Evolutionary conservation across 441 rosid genomes (phyloP).

Genomic region (Codiaeum variegatum): DNA sequence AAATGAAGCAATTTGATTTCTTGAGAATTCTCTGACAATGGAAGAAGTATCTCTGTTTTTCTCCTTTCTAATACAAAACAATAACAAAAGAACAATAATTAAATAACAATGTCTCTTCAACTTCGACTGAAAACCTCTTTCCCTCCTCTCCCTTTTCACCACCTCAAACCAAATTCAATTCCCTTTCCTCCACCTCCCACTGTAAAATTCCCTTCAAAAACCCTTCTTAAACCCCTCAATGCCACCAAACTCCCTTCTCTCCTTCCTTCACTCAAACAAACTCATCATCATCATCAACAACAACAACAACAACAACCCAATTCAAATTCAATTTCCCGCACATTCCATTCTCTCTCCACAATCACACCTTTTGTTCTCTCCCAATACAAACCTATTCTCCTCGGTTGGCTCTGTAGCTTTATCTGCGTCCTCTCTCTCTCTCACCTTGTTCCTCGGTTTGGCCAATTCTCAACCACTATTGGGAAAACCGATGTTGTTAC

Average conservation of each 20-base stretch:
- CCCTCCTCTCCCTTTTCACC: constrained; percentile 15
- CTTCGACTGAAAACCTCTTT: constrained; percentile 11
- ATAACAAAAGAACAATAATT: neutral
- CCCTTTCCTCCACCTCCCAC: constrained; percentile 13
- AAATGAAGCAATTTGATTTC: too few relatives aligned
- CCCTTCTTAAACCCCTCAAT: constrained; percentile 31
- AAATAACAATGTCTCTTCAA: constrained; percentile 6
- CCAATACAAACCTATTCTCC: constrained; percentile 50
- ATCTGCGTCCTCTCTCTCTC: constrained; percentile 70
- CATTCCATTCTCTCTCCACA: constrained; percentile 35
- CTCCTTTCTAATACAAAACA: neutral
- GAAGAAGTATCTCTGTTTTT: neutral
- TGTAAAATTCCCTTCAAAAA: constrained; percentile 10
- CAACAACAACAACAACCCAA: neutral
- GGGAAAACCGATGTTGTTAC: constrained; percentile 24
- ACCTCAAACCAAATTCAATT: constrained; percentile 8
- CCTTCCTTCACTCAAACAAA: constrained; percentile 18
- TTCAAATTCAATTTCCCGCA: constrained; percentile 4
- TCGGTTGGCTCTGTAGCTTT: constrained; percentile 77
- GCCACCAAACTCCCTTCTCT: constrained; percentile 24
- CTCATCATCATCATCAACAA: constrained; percentile 16
- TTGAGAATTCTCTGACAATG: neutral
- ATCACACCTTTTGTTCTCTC: constrained; percentile 54
- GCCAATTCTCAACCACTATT: constrained; percentile 48
- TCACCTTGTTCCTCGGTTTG: constrained; percentile 58